These are phyloP conservation scores for Fusarium fujikuroi DNA, from an alignment of 2,329 filamentous ascomycete species.

Conservation along the genomic window DNA sequence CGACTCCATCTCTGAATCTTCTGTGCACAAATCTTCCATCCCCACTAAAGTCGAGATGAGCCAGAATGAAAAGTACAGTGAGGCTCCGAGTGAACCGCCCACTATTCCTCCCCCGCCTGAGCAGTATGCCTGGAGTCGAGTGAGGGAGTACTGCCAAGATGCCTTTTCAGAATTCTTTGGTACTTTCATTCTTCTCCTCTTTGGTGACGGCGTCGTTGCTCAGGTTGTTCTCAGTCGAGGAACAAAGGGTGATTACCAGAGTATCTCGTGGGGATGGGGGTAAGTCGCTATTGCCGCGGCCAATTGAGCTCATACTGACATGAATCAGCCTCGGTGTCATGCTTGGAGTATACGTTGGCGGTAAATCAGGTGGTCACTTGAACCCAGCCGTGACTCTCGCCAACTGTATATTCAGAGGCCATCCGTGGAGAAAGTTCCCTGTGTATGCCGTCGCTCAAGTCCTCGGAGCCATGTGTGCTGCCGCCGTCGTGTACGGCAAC, in stretches of 20 bases:
- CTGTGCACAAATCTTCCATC: slow-evolving; percentile 47
- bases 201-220: slow-evolving; percentile 77
- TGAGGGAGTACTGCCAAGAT: slow-evolving; percentile 64
- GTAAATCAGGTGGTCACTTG: slow-evolving; percentile 74
- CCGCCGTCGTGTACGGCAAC: slow-evolving; percentile 70
- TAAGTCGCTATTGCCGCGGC: slow-evolving; percentile 44
- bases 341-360: slow-evolving; percentile 74
- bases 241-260: slow-evolving; percentile 60
- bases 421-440: slow-evolving; percentile 76
- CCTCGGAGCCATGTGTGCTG: slow-evolving; percentile 72
- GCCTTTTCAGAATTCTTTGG: slow-evolving; percentile 75
- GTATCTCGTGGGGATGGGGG: slow-evolving; percentile 63
- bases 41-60: slow-evolving; percentile 49
- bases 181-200: slow-evolving; percentile 74
- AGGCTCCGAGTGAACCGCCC: slow-evolving; percentile 31
- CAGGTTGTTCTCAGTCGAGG: slow-evolving; percentile 70
- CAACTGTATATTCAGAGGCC: slow-evolving; percentile 74
- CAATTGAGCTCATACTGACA: neutral
- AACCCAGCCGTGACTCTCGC: slow-evolving; percentile 77
- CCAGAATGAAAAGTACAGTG: slow-evolving; percentile 36
- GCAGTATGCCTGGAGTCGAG: slow-evolving; percentile 60
- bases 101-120: slow-evolving; percentile 36
- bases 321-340: slow-evolving; percentile 69
- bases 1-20: slow-evolving; percentile 50
- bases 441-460: slow-evolving; percentile 74